Evolutionary conservation across 1,284 basidiomycete species (phyloP), one percentile per base, ranked within the genome.

Genomic region (Dichomitus squalens): DNA sequence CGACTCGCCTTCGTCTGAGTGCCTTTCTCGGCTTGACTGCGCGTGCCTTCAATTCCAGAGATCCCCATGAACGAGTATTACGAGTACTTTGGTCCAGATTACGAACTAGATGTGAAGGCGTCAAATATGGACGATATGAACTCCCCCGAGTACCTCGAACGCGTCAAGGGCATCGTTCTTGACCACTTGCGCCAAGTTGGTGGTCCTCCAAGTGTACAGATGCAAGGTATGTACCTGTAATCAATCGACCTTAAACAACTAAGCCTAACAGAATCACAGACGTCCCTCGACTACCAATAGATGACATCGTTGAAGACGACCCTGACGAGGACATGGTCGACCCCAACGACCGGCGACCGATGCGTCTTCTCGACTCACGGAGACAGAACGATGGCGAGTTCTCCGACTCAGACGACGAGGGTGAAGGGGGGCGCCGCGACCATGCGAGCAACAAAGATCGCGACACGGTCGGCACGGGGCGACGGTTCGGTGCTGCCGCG

Each of bases 41-140:
- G 7, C 5, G 12, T 21, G 48, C 11, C 29, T 7, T n/a, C 14
- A 21, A 29, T 29, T 8, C 1, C 69, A 95, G 94, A 93, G 67
- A 96, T 98, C 53, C 95, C 95, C 0, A 91, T 95, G 63, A 98
- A 98, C 69, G 96, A 98, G 74, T 98, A 99, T 76, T 98, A 97
- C 73, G 96, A 99, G 72, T 99, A 99, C 76, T 99, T 98, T 73
- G 97, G 97, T 0, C 97, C 97, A 1, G 94, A 97, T 68, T 98
- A 99, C 69, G 87, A 95, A 68, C 83, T 99, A n/a, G 95, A 99
- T 70, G 97, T 99, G 25, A 92, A 92, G 64, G 80, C 95, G 4
- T 96, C 94, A 31, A 99, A 99, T 72, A 93, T 95, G 70, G 95
- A 98, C 66, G 96, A 99, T 69, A 80, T 96, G 76, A 99, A 99